Conservation (phyloP, 306 rosid species). For the Mimosa bimucronata region DNA sequence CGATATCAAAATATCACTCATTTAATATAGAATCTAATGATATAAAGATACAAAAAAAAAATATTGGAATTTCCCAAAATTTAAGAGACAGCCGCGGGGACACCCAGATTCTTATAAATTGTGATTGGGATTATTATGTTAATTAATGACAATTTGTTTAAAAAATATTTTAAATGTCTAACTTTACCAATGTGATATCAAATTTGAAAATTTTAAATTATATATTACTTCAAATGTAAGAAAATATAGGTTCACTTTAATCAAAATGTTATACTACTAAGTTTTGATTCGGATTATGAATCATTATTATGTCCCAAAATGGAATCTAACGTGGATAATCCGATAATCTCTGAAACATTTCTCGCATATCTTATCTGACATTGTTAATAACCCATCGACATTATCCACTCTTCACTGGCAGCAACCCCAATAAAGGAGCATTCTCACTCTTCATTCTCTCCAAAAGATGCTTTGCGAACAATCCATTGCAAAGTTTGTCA, state of each 20-base stretch:
- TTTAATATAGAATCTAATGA: no score
- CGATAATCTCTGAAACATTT: neutral
- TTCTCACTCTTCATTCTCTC: conserved; percentile 38
- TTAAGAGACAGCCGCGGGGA: no score
- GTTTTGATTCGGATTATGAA: neutral
- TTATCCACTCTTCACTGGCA: no score
- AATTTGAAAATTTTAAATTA: no score
- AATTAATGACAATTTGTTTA: neutral
- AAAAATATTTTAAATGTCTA: neutral
- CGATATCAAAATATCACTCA: no score
- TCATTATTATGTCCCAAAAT: neutral
- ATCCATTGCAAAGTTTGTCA: conserved; percentile 60
- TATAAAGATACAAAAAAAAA: no score
- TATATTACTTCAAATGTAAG: neutral
- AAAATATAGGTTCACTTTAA: no score
- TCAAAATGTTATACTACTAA: neutral
- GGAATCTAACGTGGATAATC: neutral
- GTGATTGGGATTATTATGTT: neutral
- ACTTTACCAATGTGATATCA: neutral
- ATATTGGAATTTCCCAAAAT: no score
- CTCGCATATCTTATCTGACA: neutral
- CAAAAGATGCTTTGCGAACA: conserved; percentile 62
- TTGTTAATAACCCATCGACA: neutral
- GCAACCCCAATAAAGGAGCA: no score
- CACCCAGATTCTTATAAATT: no score